These are phyloP conservation scores for Geranomyces variabilis DNA, from an alignment of 192 early-diverging fungal genomes.

Conservation along the genomic window DNA sequence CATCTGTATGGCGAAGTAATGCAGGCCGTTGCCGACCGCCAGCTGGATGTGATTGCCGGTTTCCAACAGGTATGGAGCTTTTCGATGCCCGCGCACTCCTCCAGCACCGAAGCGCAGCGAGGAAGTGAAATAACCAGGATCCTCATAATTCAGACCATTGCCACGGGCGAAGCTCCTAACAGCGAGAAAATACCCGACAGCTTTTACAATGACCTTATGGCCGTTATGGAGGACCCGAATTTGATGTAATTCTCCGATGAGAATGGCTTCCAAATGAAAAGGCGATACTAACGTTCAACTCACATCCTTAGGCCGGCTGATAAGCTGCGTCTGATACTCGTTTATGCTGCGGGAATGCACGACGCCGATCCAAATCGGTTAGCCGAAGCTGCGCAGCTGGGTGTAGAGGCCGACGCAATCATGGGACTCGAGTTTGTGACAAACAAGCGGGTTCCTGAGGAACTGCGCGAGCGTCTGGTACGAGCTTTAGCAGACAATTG, in stretches of 20 bases:
- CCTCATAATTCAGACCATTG: slow-evolving; percentile 51
- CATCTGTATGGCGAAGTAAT: slow-evolving; percentile 71
- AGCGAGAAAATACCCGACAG: slow-evolving; percentile 44
- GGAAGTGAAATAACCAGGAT: neutral
- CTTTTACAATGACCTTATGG: slow-evolving; percentile 17
- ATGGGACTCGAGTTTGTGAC: slow-evolving; percentile 22
- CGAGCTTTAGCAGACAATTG: neutral
- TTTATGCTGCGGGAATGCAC: slow-evolving; percentile 39
- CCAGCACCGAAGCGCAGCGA: too few relatives aligned
- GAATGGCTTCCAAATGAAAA: neutral
- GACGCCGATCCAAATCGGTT: slow-evolving; percentile 4
- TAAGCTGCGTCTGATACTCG: slow-evolving; percentile 70
- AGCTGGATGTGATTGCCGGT: slow-evolving; percentile 60
- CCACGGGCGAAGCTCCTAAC: slow-evolving; percentile 70
- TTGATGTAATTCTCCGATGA: slow-evolving; percentile 17
- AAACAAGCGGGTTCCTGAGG: neutral
- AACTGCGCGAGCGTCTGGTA: neutral
- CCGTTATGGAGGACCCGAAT: slow-evolving; percentile 28
- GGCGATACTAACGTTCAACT: neutral
- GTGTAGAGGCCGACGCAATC: slow-evolving; percentile 19
- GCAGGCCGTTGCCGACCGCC: slow-evolving; percentile 60
- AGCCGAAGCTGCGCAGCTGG: slow-evolving; percentile 17
- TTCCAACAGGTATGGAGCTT: slow-evolving; percentile 62
- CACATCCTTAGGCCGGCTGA: slow-evolving; percentile 51
- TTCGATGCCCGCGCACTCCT: too few relatives aligned